A percentile compares a stretch with the other conserved stretches of the same genome.
These are phyloP conservation scores for Scedosporium apiospermum DNA, from an alignment of 2,329 filamentous ascomycete species.

Conservation along the genomic window DNA sequence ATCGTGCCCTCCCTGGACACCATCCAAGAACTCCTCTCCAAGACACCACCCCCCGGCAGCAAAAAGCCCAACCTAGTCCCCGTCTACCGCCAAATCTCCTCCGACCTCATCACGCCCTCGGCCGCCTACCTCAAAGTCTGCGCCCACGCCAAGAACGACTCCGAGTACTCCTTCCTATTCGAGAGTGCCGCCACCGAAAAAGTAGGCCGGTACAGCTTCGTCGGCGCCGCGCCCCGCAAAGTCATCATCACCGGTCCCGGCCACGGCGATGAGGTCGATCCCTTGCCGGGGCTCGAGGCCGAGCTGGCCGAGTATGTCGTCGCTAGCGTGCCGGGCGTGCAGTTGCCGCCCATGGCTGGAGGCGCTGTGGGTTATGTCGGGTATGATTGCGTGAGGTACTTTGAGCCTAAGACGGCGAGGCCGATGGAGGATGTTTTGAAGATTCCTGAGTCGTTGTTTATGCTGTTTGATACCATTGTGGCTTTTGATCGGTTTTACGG, in stretches of 20 bases:
- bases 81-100: constrained; percentile 74
- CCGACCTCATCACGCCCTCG: constrained; percentile 90
- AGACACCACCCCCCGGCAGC: constrained; percentile 14
- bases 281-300: constrained; percentile 69
- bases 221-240: constrained; percentile 72
- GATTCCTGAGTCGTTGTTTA: constrained; percentile 91
- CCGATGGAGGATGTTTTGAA: constrained; percentile 79
- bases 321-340: constrained; percentile 71
- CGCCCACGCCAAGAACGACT: constrained; percentile 50
- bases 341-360: constrained; percentile 76
- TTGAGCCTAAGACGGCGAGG: constrained; percentile 91
- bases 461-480: constrained; percentile 91
- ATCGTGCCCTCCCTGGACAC: constrained; percentile 37
- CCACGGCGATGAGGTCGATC: constrained; percentile 76
- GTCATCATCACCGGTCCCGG: constrained; percentile 80
- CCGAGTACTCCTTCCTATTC: constrained; percentile 84
- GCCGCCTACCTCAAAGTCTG: constrained; percentile 89
- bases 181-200: constrained; percentile 92
- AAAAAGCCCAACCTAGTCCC: constrained; percentile 62
- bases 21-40: constrained; percentile 31
- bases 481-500: constrained; percentile 94
- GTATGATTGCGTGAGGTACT: constrained; percentile 96
- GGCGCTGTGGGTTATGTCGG: constrained; percentile 95
- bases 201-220: constrained; percentile 90
- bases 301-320: constrained; percentile 74